Percentiles rank a stretch among this genome's conserved stretches.
These are phyloP conservation scores for Podospora anserina DNA, from an alignment of 495 filamentous ascomycete species.

Conservation along the genomic window DNA sequence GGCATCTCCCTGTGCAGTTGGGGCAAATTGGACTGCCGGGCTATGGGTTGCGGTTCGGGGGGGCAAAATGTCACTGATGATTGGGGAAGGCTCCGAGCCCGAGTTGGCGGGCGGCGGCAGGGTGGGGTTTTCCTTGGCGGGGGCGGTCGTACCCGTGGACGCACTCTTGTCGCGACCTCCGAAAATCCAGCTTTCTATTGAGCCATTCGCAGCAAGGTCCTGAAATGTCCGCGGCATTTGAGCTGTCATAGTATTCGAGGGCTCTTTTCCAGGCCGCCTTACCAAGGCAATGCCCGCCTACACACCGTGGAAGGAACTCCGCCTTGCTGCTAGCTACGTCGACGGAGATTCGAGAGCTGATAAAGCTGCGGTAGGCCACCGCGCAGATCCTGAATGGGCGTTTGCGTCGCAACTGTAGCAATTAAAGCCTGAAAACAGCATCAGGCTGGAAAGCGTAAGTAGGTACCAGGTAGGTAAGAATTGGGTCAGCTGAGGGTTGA, in stretches of 20 bases:
- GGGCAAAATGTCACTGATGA: neutral
- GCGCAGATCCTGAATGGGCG: no score
- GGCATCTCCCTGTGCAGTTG: neutral
- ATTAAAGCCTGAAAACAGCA: no score
- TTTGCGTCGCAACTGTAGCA: no score
- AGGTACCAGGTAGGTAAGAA: no score
- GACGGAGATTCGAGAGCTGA: no score
- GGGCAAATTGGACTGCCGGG: neutral
- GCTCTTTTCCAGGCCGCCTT: neutral
- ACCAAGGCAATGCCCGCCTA: neutral
- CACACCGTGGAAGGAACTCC: neutral
- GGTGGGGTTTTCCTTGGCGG: neutral
- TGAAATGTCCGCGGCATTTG: neutral
- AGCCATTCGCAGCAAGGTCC: neutral
- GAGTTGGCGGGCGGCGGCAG: neutral
- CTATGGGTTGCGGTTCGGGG: neutral
- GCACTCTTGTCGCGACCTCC: neutral
- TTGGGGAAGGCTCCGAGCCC: neutral
- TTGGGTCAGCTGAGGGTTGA: no score
- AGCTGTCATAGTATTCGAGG: neutral
- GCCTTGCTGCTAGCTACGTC: neutral
- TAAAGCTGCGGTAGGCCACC: no score
- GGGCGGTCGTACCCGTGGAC: neutral
- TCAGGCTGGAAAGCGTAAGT: no score
- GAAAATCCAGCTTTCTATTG: neutral